phyloP scores from a whole-genome alignment of 2,329 filamentous ascomycete genomes.

The Davidsoniella virescens region DNA sequence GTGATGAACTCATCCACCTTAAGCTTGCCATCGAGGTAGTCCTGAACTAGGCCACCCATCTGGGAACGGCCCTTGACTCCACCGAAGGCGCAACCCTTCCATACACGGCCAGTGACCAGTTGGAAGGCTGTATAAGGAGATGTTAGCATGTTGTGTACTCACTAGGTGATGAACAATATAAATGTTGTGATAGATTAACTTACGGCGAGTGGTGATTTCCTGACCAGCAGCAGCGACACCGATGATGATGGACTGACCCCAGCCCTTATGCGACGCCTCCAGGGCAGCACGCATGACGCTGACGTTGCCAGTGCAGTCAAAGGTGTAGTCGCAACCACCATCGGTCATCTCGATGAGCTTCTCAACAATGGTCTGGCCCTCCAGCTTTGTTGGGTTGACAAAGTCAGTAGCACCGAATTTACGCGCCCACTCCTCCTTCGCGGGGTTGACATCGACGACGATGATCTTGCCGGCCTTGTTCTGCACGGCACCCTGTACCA shows the following conservation, averaged over 20 bases:
- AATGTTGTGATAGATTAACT: slow-evolving; percentile 26
- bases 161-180: neutral
- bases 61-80: slow-evolving; percentile 96
- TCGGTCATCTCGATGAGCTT: slow-evolving; percentile 95
- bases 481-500: slow-evolving; percentile 83
- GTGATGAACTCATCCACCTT: slow-evolving; percentile 99
- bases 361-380: slow-evolving; percentile 70
- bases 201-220: slow-evolving; percentile 86
- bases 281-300: slow-evolving; percentile 89
- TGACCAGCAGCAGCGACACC: slow-evolving; percentile 92
- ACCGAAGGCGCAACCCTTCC: slow-evolving; percentile 95
- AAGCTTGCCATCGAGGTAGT: slow-evolving; percentile 77
- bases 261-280: slow-evolving; percentile 98
- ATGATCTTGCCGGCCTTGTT: slow-evolving; percentile 69
- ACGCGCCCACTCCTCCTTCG: slow-evolving; percentile 78
- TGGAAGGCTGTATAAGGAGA: slow-evolving; percentile 59
- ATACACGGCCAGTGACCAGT: slow-evolving; percentile 90
- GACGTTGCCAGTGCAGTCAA: slow-evolving; percentile 97
- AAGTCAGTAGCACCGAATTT: slow-evolving; percentile 97
- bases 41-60: slow-evolving; percentile 68
- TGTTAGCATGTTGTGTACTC: slow-evolving; percentile 5
- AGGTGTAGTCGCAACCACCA: slow-evolving; percentile 95
- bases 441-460: slow-evolving; percentile 60
- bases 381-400: slow-evolving; percentile 74
- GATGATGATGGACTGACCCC: slow-evolving; percentile 96